A percentile compares a stretch with the other conserved stretches of the same genome.
These are phyloP conservation scores for Botrytis hyacinthi DNA, from an alignment of 2,329 filamentous ascomycete genomes.

Conservation along the genomic window DNA sequence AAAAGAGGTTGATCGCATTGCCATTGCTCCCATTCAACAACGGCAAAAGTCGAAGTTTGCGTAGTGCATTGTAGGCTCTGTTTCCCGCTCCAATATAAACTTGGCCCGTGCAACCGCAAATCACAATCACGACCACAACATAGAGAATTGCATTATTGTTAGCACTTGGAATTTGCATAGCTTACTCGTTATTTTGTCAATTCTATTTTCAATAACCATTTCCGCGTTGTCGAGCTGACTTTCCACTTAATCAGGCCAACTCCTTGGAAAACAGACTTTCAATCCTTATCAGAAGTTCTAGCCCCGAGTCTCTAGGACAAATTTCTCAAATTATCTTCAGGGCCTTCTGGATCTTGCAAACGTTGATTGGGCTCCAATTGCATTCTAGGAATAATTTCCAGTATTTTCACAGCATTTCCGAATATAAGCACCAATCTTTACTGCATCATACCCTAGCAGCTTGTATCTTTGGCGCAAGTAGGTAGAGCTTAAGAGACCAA, in stretches of 20 bases:
- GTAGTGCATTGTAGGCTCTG: slow-evolving; percentile 14
- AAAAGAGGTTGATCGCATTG: not conserved
- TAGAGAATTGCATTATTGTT: slow-evolving; percentile 7
- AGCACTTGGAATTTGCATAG: not conserved
- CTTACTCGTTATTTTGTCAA: not conserved
- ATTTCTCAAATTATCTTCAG: not conserved
- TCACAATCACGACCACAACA: slow-evolving; percentile 7
- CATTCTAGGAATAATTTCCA: not conserved
- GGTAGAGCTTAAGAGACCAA: slow-evolving; percentile 11
- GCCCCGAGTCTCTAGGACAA: not conserved
- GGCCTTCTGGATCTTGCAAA: not conserved
- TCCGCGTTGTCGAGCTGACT: slow-evolving; percentile 2
- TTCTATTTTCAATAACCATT: slow-evolving; percentile 5
- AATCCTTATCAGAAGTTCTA: not conserved
- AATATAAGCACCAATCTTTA: not conserved
- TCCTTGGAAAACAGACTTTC: not conserved
- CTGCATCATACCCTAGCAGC: slow-evolving; percentile 4
- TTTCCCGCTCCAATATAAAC: slow-evolving; percentile 19
- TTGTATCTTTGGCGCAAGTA: slow-evolving; percentile 9
- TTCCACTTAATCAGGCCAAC: not conserved
- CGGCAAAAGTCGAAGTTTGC: slow-evolving; percentile 10
- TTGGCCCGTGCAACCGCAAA: slow-evolving; percentile 10
- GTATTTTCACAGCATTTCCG: slow-evolving; percentile 8
- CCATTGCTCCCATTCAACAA: slow-evolving; percentile 7
- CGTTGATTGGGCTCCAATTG: not conserved